Evolutionary conservation across 805 yeast species (phyloP), one percentile per base, ranked within the genome.

Genomic region (Wickerhamomyces xylosicus): DNA sequence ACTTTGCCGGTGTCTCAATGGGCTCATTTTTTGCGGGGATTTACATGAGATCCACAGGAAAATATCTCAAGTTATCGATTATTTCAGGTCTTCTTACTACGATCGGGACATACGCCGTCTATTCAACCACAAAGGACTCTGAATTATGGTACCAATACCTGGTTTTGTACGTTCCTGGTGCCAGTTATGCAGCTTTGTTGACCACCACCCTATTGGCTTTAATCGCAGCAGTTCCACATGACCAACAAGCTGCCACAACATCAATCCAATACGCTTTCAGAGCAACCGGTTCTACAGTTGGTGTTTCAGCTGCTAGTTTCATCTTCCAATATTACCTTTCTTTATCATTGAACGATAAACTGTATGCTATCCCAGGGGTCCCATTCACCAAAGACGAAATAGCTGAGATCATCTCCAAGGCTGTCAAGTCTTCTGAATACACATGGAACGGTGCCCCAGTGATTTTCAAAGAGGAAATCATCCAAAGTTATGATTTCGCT

Each of bases 231-330:
- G 92, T 81, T 2, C 78, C 82, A 9, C 58, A 65, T 18, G 68
- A 72, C 38, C 72, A 68, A 51, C 95, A 85, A 58, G 95, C 96
- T 1, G 71, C 86, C 17, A 81, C 90, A 3, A 87, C 96, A 0
- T 84, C 95, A 0, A 83, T 89, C 41, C 95, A 85, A 53, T 87
- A 89, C 56, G 87, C 89, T 0, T 85, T 83, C 64, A 69, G 95
- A 52, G 79, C 90, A 9, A 79, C 87, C 1, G 95, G 95, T 0
- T 80, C 90, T n/a, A 82, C 92, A 0, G 59, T 85, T 36, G 95
- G 95, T 31, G 87, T 85, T 14, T 65, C 89, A 1, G 48, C 78
- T 11, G 78, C 84, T 0, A 70, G 82, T 17, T 78, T 86, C 3
- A 63, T 80, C 20, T 82, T 81, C 62, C 82, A 76, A 50, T 64